Base-by-base conservation (phyloP, 306 rosid genomes). In the Bauhinia variegata region DNA sequence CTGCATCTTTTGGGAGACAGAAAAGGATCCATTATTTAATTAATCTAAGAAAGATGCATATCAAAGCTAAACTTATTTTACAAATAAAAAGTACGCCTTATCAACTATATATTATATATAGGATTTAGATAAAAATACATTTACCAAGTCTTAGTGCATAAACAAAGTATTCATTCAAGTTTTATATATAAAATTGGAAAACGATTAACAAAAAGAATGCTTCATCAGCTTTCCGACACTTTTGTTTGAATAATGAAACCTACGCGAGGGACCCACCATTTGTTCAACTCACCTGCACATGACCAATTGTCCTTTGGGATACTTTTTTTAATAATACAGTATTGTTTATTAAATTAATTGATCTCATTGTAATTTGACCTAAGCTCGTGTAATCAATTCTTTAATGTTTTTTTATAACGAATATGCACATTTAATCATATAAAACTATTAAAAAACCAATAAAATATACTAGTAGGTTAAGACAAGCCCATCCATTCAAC, bases 211-310 rank as follows among this genome's bases (percentile, higher is more conserved):
- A 38, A 56, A 79, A 72, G 68, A 71, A 50, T 67, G 74, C 64
- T 39, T 61, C 73, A 37, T 67, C 5, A 65, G 28, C 84, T 82
- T 67, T 79, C 72, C 75, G 44, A 60, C 72, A 65, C 52, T 33
- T 72, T 65, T 65, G 67, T 36, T 65, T 55, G 51, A 12, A 60
- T 72, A 67, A 16, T 47, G 74, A 74, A 78, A 57, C 64, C 75
- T 68, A 60, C 54, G 80, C 87, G 72, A 76, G 77, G 80, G 79
- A 74, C 69, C 60, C 43, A 38, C 50, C 59, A 60, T 79, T 63
- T 38, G 41, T 63, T 76, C 38, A 70, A 75, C 78, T 38, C 76
- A 74, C 74, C 73, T 78, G 82, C 80, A 84, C 81, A 80, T 84
- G 84, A 74, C 79, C 74, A 71, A 59, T 23, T 38, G 42, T 36